Evolutionary conservation across 2,329 filamentous ascomycete species (phyloP).

Genomic region (Cladorrhinum sp.): DNA sequence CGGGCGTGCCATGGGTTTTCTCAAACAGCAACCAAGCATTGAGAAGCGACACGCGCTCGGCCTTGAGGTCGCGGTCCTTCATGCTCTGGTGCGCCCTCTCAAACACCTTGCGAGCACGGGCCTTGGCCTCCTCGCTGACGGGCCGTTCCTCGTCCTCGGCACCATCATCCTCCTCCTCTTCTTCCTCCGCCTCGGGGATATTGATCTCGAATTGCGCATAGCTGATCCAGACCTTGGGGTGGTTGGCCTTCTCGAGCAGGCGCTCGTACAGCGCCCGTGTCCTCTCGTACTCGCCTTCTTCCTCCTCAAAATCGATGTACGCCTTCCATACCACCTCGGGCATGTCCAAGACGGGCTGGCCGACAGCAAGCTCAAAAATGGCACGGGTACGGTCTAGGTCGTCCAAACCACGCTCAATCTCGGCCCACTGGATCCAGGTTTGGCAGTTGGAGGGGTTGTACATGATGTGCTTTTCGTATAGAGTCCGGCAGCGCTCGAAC

Average conservation of each 20-base stretch:
- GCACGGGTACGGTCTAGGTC: constrained; percentile 83
- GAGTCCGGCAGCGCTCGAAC: constrained; percentile 82
- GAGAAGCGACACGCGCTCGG: constrained; percentile 88
- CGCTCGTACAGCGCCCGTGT: constrained; percentile 84
- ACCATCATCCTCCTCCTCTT: constrained; percentile 56
- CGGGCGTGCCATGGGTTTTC: constrained; percentile 70
- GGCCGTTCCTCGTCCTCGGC: constrained; percentile 63
- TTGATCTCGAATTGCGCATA: constrained; percentile 99
- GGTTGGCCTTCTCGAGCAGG: constrained; percentile 88
- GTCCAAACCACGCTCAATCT: constrained; percentile 86
- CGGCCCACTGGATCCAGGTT: constrained; percentile 95
- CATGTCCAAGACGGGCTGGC: constrained; percentile 86
- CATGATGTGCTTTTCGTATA: constrained; percentile 92
- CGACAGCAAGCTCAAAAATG: constrained; percentile 87
- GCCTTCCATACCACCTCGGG: constrained; percentile 96
- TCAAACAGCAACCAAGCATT: constrained; percentile 94
- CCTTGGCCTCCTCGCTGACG: constrained; percentile 80
- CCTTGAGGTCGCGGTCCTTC: constrained; percentile 86
- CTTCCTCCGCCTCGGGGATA: constrained; percentile 65
- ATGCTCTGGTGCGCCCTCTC: constrained; percentile 80
- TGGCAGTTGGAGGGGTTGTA: constrained; percentile 88
- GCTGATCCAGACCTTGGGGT: constrained; percentile 98
- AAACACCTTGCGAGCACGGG: constrained; percentile 78
- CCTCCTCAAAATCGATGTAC: constrained; percentile 98
- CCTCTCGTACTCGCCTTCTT: constrained; percentile 84